Evolutionary conservation across 1,284 basidiomycete species (phyloP), one percentile per base, ranked within the genome.

Genomic region (Ceraceosorus guamensis): DNA sequence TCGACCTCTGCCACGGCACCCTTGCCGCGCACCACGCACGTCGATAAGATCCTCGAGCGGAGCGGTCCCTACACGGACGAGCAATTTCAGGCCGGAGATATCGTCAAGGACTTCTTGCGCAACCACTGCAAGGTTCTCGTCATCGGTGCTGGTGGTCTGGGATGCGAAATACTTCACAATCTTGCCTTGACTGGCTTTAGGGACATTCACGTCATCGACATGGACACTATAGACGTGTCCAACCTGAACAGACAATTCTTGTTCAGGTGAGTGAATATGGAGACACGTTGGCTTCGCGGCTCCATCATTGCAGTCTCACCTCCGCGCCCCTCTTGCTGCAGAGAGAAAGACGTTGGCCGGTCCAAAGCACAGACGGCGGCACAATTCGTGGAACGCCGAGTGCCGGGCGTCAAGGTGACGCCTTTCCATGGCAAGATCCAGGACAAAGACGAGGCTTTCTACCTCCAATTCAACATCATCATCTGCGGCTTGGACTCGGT

Each of bases 171-270:
- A 49, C 65, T 76, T n/a, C 60, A 66, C 51, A 76, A 76, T 34
- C 52, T 66, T 30, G 67, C 70, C 1, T 57, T 71, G 6, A 87
- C 89, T 52, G 95, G 95, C 18, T 98, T 98, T 83, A 88, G 87
- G 75, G 87, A 98, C 73, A 95, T 98, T 62, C 90, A 98, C 80
- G 91, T 99, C 66, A 98, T 99, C 75, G 95, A 99, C 80, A 98
- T 99, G 93, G 95, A 99, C 80, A 97, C 93, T 4, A 99, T 98
- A 76, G 95, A 99, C 77, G 89, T 98, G 70, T 95, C 91, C 71
- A 99, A 99, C 75, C 82, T 99, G 66, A 99, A 99, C 78, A 84
- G 95, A 47, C 95, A 99, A 78, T 99, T 98, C 77, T 81, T 99
- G 46, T 99, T 99, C 80, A 83, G 93, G 91, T 90, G 39, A 11